Conservation (phyloP, 805 yeast genomes). For the Schizosaccharomyces pombe region DNA sequence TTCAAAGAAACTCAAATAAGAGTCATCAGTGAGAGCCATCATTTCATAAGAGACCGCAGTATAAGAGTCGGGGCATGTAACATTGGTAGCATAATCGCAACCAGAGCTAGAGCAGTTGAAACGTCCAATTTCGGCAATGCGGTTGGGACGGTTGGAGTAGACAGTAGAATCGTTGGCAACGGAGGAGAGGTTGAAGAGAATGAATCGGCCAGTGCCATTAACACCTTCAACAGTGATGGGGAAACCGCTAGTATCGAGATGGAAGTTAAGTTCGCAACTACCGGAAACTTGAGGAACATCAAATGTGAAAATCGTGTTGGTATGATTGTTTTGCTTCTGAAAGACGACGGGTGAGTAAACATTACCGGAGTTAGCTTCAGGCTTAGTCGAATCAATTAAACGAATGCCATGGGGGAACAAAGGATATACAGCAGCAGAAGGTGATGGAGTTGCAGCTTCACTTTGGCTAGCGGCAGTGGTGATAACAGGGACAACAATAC, state of each 20-base stretch:
- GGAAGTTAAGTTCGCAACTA: background rate
- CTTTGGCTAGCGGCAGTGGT: too few relatives aligned
- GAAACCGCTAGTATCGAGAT: background rate
- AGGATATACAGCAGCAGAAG: too few relatives aligned
- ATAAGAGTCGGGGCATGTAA: background rate
- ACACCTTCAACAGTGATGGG: background rate
- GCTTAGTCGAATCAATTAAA: background rate
- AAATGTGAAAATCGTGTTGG: background rate
- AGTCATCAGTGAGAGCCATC: background rate
- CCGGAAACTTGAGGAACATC: background rate
- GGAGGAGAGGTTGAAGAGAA: background rate
- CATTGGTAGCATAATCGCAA: background rate
- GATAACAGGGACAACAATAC: background rate
- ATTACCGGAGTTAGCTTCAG: background rate
- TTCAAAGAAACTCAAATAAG: background rate
- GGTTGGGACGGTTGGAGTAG: background rate
- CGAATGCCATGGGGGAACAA: background rate
- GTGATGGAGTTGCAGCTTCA: too few relatives aligned
- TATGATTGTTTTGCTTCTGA: background rate
- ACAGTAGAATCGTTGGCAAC: background rate
- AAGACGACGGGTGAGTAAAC: background rate
- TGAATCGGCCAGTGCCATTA: background rate
- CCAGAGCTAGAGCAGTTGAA: background rate
- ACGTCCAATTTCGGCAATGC: background rate
- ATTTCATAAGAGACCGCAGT: background rate